Base-by-base conservation (phyloP, 2,329 filamentous ascomycete genomes). In the Arthrinium phaeospermum region DNA sequence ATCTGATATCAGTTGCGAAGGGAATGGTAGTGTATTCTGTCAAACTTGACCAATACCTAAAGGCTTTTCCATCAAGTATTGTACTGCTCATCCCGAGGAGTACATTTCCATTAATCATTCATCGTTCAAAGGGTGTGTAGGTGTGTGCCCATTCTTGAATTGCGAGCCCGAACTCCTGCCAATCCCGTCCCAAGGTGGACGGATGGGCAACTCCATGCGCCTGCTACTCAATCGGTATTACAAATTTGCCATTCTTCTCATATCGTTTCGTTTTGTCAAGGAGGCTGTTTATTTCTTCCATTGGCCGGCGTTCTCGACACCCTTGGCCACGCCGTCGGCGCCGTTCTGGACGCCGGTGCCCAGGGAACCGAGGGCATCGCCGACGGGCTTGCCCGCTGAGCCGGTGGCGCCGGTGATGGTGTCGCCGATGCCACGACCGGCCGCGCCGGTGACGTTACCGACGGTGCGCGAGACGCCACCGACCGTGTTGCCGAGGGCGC, bases 291-390 rank as follows among this genome's bases (percentile, higher is more conserved):
- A 78, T 68, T 68, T 72, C 75, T 78, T 79, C 84, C 85, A 85
- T 75, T 85, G 77, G 3, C 85, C 85, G 14, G 84, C 86, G 77
- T 86, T 82, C 78, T 87, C 85, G 37, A 86, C 81, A 0, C 85
- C 86, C 77, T 82, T 81, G 12, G 84, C 82, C 27, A 88, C 81
- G 69, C 78, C 78, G 67, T 80, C 80, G 12, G 83, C 81, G 19
- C 85, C 86, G 73, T 81, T 78, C 77, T 87, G 82, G 1, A 87
- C 75, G 0, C 85, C 85, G 2, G 79, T 83, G 16, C 84, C 83
- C 2, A 85, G 75, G 75, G 80, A 83, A 1, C 82, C 79, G 34
- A 88, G 71, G 0, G 83, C 85, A 75, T 87, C 84, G 6, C 86
- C 86, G n/a, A 88, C 79, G 13, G 85, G 83, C 75, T 84, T 84